Evolutionary conservation across 768 basidiomycete genomes (phyloP).

Genomic region (Saitozyma sp.): DNA sequence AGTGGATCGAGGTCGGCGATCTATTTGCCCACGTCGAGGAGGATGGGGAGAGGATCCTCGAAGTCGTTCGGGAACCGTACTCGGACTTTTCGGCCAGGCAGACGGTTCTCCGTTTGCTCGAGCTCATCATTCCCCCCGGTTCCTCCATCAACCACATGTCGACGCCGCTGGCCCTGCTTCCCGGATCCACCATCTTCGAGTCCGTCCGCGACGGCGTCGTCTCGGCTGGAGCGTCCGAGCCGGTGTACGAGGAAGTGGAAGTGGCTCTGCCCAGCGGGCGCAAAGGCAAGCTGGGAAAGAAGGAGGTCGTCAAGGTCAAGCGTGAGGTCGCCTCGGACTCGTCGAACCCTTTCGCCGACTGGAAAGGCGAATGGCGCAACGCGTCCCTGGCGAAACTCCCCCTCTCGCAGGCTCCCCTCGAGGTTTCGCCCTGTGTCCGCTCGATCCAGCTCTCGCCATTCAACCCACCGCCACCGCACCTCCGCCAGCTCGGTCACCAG

Average conservation of each 20-base stretch:
- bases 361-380: conserved; percentile 29
- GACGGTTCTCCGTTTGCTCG: conserved; percentile 53
- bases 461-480: conserved; percentile 56
- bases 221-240: conserved; percentile 22
- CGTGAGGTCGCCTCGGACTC: conserved; percentile 24
- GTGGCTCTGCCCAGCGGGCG: conserved; percentile 31
- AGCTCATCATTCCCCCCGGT: conserved; percentile 45
- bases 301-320: conserved; percentile 38
- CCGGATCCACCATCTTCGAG: conserved; percentile 51
- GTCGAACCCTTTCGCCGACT: conserved; percentile 48
- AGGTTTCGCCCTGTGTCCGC: conserved; percentile 45
- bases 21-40: conserved; percentile 51
- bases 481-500: conserved; percentile 54
- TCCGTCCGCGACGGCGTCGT: conserved; percentile 51
- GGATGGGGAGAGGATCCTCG: conserved; percentile 50
- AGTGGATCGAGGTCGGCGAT: conserved; percentile 54
- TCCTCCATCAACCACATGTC: conserved; percentile 37
- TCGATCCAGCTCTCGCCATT: conserved; percentile 54
- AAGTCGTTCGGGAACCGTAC: conserved; percentile 54
- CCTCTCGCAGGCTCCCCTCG: conserved; percentile 29
- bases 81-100: conserved; percentile 53
- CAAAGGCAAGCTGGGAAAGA: conserved; percentile 50
- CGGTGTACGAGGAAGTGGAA: conserved; percentile 32
- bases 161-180: conserved; percentile 39
- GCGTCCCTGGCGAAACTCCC: conserved; percentile 31